Conservation (phyloP, 2,329 filamentous ascomycete genomes). For the Cyphellophora attinorum region DNA sequence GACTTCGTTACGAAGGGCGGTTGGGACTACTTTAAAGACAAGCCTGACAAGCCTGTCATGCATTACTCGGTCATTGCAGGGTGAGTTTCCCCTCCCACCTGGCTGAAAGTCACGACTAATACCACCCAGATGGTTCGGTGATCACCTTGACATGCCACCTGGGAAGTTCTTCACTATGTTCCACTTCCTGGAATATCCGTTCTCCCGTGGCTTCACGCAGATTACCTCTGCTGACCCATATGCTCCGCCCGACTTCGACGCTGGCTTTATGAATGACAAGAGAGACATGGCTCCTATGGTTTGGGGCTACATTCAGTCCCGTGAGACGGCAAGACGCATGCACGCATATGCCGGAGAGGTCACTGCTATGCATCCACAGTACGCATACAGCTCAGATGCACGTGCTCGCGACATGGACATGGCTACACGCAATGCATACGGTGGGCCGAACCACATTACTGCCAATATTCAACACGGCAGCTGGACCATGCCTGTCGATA, state of each 20-base stretch:
- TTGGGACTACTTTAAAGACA: constrained; percentile 79
- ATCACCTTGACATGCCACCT: constrained; percentile 54
- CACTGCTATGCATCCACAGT: constrained; percentile 58
- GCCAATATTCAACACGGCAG: constrained; percentile 64
- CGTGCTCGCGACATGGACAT: constrained; percentile 65
- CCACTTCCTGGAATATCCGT: constrained; percentile 59
- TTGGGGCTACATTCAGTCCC: constrained; percentile 75
- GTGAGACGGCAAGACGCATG: constrained; percentile 71
- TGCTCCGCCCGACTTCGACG: constrained; percentile 66
- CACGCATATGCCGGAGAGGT: constrained; percentile 69
- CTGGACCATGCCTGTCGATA: constrained; percentile 55
- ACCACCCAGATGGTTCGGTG: constrained; percentile 49
- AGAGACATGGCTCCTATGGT: constrained; percentile 78
- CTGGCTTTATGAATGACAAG: constrained; percentile 78
- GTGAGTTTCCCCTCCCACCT: too few species aligned
- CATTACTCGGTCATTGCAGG: constrained; percentile 70
- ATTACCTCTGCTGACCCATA: constrained; percentile 65
- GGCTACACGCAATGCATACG: constrained; percentile 64
- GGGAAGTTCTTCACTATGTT: constrained; percentile 81
- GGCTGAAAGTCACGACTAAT: constrained; percentile 28
- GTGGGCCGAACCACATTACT: constrained; percentile 60
- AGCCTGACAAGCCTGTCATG: constrained; percentile 80
- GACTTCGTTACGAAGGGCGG: constrained; percentile 56
- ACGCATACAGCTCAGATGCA: constrained; percentile 59
- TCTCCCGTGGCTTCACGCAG: constrained; percentile 62